Base-by-base conservation (phyloP, 306 rosid species). In the Prunus kanzakura region DNA sequence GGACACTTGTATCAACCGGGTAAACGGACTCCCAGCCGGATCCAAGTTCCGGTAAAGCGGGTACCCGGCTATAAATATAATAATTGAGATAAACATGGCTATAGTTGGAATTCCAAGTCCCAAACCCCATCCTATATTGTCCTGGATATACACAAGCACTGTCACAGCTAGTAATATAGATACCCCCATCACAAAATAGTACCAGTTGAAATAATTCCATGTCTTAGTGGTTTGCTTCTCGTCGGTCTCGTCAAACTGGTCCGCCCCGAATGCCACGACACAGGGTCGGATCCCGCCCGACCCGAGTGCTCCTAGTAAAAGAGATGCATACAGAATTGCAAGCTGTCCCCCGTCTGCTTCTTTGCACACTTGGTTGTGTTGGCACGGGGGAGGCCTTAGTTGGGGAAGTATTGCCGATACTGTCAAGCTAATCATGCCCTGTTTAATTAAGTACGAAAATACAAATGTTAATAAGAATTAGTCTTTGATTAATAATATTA, bases 261-360 rank as follows among this genome's bases (percentile, higher is more conserved):
- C 99, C 0, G 99, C 99, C 30, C 99, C 99, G 71, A 96, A 96
- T 6, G 99, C 88, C 15, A 96, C 97, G 2, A 96, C 93, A 8
- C 99, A 96, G 71, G 99, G 99, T 52, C 99, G 97, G 88, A 92
- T 92, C 51, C 99, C 99, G 1, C 99, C 99, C 3, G 99, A 84
- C 67, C 98, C 99, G 3, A 96, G 2, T 0, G 99, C 97, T 6
- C 87, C 77, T 0, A 96, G 75, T 0, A 92, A 32, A 2, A 96
- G 87, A 62, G 96, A 88, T 0, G 47, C 49, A 30, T 96, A 91
- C 0, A 96, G 88, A 1, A 92, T 49, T 70, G 92, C 92, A 32
- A 89, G 23, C 68, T 96, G 98, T 65, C 89, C 86, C 0, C 71
- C 29, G 46, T 54, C 78, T 1, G 99, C 99, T 84, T 96, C 67